Conservation (phyloP, 192 early-diverging fungal species). For the Mortierella hygrophila region DNA sequence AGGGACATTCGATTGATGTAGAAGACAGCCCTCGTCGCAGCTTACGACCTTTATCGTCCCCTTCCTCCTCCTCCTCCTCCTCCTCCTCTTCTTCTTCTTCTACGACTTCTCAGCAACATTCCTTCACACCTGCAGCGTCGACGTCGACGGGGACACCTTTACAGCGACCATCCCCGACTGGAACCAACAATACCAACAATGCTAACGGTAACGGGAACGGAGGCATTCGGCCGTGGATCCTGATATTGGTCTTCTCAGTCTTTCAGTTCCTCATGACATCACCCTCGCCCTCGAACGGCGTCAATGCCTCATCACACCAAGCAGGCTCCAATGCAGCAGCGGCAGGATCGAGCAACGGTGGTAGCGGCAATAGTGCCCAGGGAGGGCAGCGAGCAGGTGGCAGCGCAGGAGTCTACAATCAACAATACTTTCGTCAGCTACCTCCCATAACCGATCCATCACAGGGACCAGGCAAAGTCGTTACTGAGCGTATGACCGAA, state of each 20-base stretch:
- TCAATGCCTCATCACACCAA: conserved; percentile 31
- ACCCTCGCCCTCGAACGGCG: conserved; percentile 29
- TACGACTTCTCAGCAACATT: background rate
- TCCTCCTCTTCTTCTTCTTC: background rate
- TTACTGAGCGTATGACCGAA: conserved; percentile 46
- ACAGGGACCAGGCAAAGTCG: conserved; percentile 31
- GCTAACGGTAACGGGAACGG: conserved; percentile 11
- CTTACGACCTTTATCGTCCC: background rate
- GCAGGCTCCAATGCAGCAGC: background rate
- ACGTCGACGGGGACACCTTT: background rate
- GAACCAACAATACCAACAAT: conserved; percentile 4
- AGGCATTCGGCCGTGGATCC: conserved; percentile 30
- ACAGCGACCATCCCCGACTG: background rate
- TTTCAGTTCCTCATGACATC: conserved; percentile 45
- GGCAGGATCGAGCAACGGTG: background rate
- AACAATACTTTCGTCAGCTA: conserved; percentile 32
- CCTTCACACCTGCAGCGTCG: background rate
- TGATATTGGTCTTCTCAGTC: conserved; percentile 31
- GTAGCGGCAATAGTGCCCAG: conserved; percentile 11
- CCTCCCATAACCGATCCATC: conserved; percentile 16
- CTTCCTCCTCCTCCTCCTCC: background rate
- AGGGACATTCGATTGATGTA: background rate
- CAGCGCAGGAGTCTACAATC: background rate
- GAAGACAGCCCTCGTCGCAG: background rate
- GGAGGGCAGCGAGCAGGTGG: conserved; percentile 2